phyloP scores from a whole-genome alignment of 1,139 yeast genomes.

The Suhomyces chickasaworum region DNA sequence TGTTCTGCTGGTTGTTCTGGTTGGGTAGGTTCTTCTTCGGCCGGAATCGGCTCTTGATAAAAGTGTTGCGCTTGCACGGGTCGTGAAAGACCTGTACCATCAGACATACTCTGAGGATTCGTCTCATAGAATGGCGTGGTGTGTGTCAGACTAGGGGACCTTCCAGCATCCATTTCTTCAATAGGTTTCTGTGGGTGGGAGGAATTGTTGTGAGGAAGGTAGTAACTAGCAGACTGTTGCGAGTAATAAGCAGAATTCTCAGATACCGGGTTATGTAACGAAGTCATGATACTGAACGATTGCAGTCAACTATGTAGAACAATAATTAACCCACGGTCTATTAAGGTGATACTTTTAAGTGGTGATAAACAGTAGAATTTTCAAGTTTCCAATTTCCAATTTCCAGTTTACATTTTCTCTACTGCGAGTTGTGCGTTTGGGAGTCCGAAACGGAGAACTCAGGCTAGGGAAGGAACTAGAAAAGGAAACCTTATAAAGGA shows the following conservation, averaged over 20 bases:
- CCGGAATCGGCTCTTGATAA: constrained; percentile 13
- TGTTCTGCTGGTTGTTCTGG: constrained; percentile 54
- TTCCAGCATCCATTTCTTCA: constrained; percentile 7
- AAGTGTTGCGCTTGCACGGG: constrained; percentile 14
- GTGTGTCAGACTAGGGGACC: constrained; percentile 18
- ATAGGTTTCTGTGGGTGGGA: constrained; percentile 4
- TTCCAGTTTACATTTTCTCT: no score
- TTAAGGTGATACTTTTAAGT: not conserved
- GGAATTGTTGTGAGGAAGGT: constrained; percentile 23
- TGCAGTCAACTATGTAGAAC: not conserved
- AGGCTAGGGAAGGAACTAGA: no score
- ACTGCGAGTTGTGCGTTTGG: not conserved
- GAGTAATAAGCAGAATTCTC: constrained; percentile 33
- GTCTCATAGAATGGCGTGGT: constrained; percentile 20
- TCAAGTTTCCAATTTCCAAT: no score
- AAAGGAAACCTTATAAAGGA: no score
- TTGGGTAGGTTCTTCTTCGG: constrained; percentile 9
- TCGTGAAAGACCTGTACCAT: constrained; percentile 5
- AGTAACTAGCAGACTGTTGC: constrained; percentile 30
- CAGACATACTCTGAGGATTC: constrained; percentile 10
- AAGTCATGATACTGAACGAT: constrained; percentile 27
- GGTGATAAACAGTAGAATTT: not conserved
- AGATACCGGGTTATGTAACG: constrained; percentile 35
- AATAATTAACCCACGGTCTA: not conserved
- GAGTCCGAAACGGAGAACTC: constrained; percentile 1